Evolutionary conservation across 2,329 filamentous ascomycete species (phyloP).

Genomic region (Sclerotinia spermophila): DNA sequence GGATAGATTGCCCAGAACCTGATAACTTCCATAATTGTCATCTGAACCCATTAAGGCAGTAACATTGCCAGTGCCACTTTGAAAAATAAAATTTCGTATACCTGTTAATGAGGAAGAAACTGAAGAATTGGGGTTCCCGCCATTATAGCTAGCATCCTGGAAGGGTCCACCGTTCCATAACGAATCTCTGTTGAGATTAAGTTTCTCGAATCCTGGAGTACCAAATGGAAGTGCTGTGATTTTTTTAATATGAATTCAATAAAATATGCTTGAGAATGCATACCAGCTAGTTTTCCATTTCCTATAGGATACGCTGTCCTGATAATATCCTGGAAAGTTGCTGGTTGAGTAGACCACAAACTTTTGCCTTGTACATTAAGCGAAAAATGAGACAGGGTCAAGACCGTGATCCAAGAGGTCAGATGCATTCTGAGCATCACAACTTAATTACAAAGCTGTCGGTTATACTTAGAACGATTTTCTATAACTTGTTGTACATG

Average conservation of each 20-base stretch:
- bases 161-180: conserved; percentile 39
- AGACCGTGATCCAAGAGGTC: neutral
- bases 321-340: conserved; percentile 30
- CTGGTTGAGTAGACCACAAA: conserved; percentile 25
- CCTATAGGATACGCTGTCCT: conserved; percentile 45
- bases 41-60: conserved; percentile 40
- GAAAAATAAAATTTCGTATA: conserved; percentile 47
- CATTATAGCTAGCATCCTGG: conserved; percentile 38
- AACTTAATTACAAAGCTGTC: neutral
- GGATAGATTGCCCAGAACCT: conserved; percentile 46
- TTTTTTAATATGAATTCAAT: neutral
- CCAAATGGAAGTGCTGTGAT: conserved; percentile 43
- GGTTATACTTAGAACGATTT: neutral
- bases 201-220: conserved; percentile 39
- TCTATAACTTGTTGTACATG: too few species aligned
- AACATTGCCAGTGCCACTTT: conserved; percentile 42
- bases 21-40: conserved; percentile 45
- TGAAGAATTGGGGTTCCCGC: conserved; percentile 43
- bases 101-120: conserved; percentile 40
- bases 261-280: neutral
- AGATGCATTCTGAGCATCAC: neutral
- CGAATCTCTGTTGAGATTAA: conserved; percentile 48
- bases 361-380: neutral
- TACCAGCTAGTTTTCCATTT: conserved; percentile 47
- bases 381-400: neutral